These are phyloP conservation scores for Solanum corneliomulleri DNA, from an alignment of 257 asterid genomes.

Conservation along the genomic window DNA sequence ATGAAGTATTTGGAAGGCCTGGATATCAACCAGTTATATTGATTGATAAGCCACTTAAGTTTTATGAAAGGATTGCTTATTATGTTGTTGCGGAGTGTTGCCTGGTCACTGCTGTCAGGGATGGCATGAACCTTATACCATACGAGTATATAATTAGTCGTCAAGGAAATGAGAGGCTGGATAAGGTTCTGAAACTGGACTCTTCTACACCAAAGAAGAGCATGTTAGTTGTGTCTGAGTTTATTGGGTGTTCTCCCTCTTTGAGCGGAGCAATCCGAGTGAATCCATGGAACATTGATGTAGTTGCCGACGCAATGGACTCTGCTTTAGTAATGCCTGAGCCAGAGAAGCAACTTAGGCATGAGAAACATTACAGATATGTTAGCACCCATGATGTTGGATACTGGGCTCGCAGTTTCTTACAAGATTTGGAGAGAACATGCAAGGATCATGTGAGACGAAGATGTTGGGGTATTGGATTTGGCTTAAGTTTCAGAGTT, in stretches of 20 bases:
- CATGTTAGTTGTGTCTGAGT: slow-evolving; percentile 82
- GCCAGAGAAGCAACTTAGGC: slow-evolving; percentile 76
- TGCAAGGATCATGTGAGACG: slow-evolving; percentile 70
- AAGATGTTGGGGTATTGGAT: slow-evolving; percentile 93
- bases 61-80: slow-evolving; percentile 68
- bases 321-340: slow-evolving; percentile 64
- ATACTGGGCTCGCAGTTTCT: slow-evolving; percentile 87
- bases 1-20: slow-evolving; percentile 54
- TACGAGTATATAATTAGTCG: slow-evolving; percentile 72
- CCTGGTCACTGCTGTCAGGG: slow-evolving; percentile 87
- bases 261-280: slow-evolving; percentile 82
- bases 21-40: slow-evolving; percentile 70
- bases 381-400: slow-evolving; percentile 87
- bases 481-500: slow-evolving; percentile 75
- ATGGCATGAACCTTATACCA: slow-evolving; percentile 89
- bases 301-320: slow-evolving; percentile 82
- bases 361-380: slow-evolving; percentile 74
- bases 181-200: slow-evolving; percentile 37
- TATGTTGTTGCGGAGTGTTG: slow-evolving; percentile 78
- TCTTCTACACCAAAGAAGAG: slow-evolving; percentile 44
- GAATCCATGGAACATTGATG: slow-evolving; percentile 84
- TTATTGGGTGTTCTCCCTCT: slow-evolving; percentile 85
- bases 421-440: slow-evolving; percentile 69
- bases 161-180: slow-evolving; percentile 59
- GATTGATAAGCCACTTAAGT: slow-evolving; percentile 62